phyloP scores from a whole-genome alignment of 129 eudicot genomes.

The Helianthus tuberosus region DNA sequence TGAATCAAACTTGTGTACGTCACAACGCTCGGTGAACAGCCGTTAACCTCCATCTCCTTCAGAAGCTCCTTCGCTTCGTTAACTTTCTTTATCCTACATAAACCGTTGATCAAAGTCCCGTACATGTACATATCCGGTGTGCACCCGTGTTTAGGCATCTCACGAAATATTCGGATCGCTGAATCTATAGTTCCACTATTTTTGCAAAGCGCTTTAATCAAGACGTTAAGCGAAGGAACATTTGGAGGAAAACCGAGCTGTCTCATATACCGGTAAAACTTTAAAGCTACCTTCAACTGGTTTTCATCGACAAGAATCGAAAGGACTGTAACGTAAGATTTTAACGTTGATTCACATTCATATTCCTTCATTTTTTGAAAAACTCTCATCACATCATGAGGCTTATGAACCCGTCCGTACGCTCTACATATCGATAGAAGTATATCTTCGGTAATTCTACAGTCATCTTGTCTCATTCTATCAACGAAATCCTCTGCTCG shows the following conservation, averaged over 20 bases:
- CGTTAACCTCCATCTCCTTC: conserved; percentile 63
- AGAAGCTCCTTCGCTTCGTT: conserved; percentile 76
- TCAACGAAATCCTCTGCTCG: conserved; percentile 68
- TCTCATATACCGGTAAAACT: conserved; percentile 76
- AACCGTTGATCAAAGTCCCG: conserved; percentile 80
- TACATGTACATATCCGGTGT: conserved; percentile 81
- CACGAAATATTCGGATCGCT: conserved; percentile 70
- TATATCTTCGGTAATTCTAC: conserved; percentile 62
- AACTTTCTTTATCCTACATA: conserved; percentile 56
- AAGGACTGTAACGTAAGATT: conserved; percentile 65
- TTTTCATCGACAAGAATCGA: conserved; percentile 82
- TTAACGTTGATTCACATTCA: conserved; percentile 52
- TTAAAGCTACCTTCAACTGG: conserved; percentile 64
- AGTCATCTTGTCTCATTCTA: conserved; percentile 74
- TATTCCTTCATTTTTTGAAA: conserved; percentile 71
- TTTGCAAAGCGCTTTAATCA: conserved; percentile 87
- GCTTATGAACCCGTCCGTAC: conserved; percentile 88
- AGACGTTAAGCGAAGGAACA: conserved; percentile 78
- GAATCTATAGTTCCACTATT: conserved; percentile 62
- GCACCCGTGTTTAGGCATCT: conserved; percentile 83
- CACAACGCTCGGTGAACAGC: conserved; percentile 76
- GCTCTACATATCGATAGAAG: conserved; percentile 65
- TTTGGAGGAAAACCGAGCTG: conserved; percentile 60
- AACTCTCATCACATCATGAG: conserved; percentile 65
- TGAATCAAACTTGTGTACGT: conserved; percentile 74